Percentiles rank a stretch among this genome's conserved stretches.
These are phyloP conservation scores for Monilinia vaccinii-corymbosi DNA, from an alignment of 2,329 filamentous ascomycete genomes.

Conservation along the genomic window DNA sequence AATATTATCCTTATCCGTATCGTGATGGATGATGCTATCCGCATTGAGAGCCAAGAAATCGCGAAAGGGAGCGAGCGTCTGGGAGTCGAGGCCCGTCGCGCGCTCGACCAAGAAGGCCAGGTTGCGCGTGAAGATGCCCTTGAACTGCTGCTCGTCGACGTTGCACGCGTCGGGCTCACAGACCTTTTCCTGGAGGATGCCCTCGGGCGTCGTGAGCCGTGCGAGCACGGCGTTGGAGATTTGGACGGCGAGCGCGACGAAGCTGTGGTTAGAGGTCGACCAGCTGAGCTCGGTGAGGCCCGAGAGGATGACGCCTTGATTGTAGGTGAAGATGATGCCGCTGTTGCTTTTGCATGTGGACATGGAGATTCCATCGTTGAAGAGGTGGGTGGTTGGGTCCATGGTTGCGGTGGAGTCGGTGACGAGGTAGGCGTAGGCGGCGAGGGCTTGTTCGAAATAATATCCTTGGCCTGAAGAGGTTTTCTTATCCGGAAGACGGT, in stretches of 20 bases:
- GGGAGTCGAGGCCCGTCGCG: neutral
- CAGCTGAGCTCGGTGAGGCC: slow-evolving; percentile 48
- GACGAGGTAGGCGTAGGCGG: slow-evolving; percentile 42
- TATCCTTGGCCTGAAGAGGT: slow-evolving; percentile 40
- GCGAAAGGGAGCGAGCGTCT: neutral
- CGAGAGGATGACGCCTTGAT: slow-evolving; percentile 52
- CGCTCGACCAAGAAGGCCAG: slow-evolving; percentile 45
- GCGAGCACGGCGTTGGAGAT: slow-evolving; percentile 47
- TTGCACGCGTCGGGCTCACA: slow-evolving; percentile 41
- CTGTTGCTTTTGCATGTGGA: slow-evolving; percentile 41
- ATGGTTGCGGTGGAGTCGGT: slow-evolving; percentile 36
- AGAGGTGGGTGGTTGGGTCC: slow-evolving; percentile 37
- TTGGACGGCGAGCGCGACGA: slow-evolving; percentile 39
- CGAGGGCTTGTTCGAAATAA: slow-evolving; percentile 46
- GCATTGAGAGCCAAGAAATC: slow-evolving; percentile 3
- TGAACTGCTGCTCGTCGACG: slow-evolving; percentile 54
- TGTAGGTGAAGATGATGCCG: slow-evolving; percentile 41
- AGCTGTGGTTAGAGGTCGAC: slow-evolving; percentile 36
- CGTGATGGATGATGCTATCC: neutral
- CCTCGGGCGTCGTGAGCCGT: slow-evolving; percentile 35
- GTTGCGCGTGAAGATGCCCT: slow-evolving; percentile 61
- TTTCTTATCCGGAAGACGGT: slow-evolving; percentile 36
- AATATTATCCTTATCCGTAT: neutral
- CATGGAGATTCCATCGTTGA: slow-evolving; percentile 44
- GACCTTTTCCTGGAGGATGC: slow-evolving; percentile 40